phyloP scores from a whole-genome alignment of 2,329 filamentous ascomycete species.

The Pleomassaria siparia region DNA sequence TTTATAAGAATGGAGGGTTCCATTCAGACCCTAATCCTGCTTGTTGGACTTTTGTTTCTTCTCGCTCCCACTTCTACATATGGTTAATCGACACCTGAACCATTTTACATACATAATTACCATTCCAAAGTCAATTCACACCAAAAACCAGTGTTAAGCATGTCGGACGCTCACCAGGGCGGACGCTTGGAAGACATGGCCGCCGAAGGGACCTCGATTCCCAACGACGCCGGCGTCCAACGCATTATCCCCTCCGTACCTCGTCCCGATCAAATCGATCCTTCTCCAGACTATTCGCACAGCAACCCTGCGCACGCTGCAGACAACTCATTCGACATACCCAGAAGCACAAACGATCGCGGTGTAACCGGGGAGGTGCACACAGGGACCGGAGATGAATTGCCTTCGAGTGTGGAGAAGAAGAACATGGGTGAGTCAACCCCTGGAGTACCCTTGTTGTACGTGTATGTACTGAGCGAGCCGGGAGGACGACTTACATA shows the following conservation, averaged over 20 bases:
- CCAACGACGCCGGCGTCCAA: slow-evolving; percentile 50
- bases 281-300: slow-evolving; percentile 29
- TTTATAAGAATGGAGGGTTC: too few species aligned
- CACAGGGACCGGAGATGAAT: slow-evolving; percentile 37
- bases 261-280: slow-evolving; percentile 49
- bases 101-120: too few species aligned
- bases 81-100: too few species aligned
- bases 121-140: too few species aligned
- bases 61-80: too few species aligned
- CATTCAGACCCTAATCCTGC: too few species aligned
- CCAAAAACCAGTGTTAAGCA: too few species aligned
- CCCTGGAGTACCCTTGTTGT: neutral
- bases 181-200: slow-evolving; percentile 43
- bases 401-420: slow-evolving; percentile 32
- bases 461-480: too few species aligned
- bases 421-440: slow-evolving; percentile 25
- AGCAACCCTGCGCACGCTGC: slow-evolving; percentile 48
- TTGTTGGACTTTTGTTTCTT: too few species aligned
- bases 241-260: slow-evolving; percentile 52
- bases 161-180: too few species aligned
- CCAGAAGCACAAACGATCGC: slow-evolving; percentile 36
- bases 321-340: slow-evolving; percentile 53
- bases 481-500: too few species aligned
- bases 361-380: slow-evolving; percentile 39
- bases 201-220: slow-evolving; percentile 40